A percentile compares a stretch with the other conserved stretches of the same genome.
phyloP scores from a whole-genome alignment of 2,329 filamentous ascomycete genomes.

The Aspergillus uvarum region DNA sequence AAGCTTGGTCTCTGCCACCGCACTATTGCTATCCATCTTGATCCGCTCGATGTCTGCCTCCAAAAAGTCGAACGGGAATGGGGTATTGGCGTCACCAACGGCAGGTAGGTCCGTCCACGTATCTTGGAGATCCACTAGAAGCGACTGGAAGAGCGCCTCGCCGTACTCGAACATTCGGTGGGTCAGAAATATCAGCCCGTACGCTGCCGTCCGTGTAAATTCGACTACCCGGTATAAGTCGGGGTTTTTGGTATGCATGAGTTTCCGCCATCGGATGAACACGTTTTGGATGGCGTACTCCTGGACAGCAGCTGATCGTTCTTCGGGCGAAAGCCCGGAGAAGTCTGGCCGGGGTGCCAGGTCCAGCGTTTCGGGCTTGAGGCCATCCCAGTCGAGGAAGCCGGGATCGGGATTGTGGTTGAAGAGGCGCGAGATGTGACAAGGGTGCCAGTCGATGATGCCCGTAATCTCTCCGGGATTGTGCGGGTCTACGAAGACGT shows the following conservation, averaged over 20 bases:
- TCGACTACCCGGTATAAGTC: conserved; percentile 25
- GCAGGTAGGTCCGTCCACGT: conserved; percentile 26
- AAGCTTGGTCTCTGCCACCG: conserved; percentile 28
- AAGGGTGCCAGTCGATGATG: conserved; percentile 36
- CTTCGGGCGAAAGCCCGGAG: too few species aligned
- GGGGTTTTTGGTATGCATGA: conserved; percentile 29
- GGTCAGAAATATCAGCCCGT: conserved; percentile 31
- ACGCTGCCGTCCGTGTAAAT: conserved; percentile 26
- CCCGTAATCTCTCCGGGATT: conserved; percentile 27
- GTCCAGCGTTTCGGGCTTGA: conserved; percentile 30
- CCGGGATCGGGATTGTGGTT: conserved; percentile 28
- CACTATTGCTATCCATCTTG: conserved; percentile 26
- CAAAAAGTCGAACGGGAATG: conserved; percentile 29
- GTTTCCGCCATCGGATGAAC: conserved; percentile 30
- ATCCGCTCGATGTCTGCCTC: conserved; percentile 26
- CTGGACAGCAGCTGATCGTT: conserved; percentile 21
- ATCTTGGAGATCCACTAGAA: conserved; percentile 30
- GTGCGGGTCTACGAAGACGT: conserved; percentile 34
- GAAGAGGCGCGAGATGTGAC: conserved; percentile 31
- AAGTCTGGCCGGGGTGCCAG: conserved; percentile 16
- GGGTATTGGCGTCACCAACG: conserved; percentile 11
- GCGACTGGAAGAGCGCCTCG: conserved; percentile 15
- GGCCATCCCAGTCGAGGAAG: conserved; percentile 29
- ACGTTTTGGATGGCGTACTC: conserved; percentile 28
- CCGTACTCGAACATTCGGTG: conserved; percentile 25